Evolutionary conservation across 257 asterid species (phyloP), one percentile per base, ranked within the genome.

Genomic region (Hygrophila difformis): DNA sequence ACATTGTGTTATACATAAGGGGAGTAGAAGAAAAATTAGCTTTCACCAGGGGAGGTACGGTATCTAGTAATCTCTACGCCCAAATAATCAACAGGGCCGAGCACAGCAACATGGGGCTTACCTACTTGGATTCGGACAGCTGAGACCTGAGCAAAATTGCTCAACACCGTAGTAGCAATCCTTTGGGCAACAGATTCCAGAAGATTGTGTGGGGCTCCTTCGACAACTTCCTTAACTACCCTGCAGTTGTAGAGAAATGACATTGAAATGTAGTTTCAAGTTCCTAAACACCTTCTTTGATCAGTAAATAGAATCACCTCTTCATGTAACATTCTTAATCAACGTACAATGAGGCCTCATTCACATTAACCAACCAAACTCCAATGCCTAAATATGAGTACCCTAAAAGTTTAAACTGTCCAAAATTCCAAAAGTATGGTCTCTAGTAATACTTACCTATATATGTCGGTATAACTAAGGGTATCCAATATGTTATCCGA

Each of bases 41-140:
- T 48, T 14, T 47, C 48, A 16, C 10, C 34, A 21, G 17, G 56
- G 19, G 12, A 12, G 39, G 11, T 29, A 39, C 84, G 72, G 47
- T 72, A 43, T 50, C 95, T 74, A 8, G 39, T 37, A 46, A 91
- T 82, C 83, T 91, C 93, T 5, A 91, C 84, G 0, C 95, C 96
- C 68, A 86, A 70, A 68, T 86, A 82, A 63, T 86, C 96, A 5
- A 91, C 70, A 5, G 78, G 60, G 18, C 98, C 94, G 5, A 58
- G 57, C 51, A 91, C 95, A 0, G 93, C 96, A 2, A 82, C 94
- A 31, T 86, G 96, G 0, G 99, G 96, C 78, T 91, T 91, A 18
- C 89, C 95, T 10, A 91, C 74, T 57, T 72, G 82, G 24, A 89
- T 65, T 3, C 93, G 77, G 16, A 91, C 84, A 39, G 76, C 77